Evolutionary conservation across 2,329 filamentous ascomycete species (phyloP).

Genomic region (Xenosphaeropsis pyriputrescens): DNA sequence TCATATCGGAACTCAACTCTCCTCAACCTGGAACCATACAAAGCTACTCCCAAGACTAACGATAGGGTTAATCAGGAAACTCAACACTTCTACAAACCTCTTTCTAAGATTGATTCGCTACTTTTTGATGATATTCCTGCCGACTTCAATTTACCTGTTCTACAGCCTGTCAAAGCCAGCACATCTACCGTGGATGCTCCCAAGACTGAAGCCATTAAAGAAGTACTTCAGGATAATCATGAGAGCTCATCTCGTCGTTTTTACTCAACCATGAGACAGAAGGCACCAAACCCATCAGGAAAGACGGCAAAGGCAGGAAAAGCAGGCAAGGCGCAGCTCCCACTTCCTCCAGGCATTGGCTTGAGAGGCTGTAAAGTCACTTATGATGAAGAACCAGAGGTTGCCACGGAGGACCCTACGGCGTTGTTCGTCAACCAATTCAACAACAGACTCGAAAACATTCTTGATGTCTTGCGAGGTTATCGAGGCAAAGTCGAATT

Average conservation of each 20-base stretch:
- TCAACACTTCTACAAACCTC: too few species aligned
- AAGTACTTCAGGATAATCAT: constrained; percentile 2
- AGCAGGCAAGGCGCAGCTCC: background rate
- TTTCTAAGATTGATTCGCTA: too few species aligned
- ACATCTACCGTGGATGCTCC: background rate
- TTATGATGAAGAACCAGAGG: background rate
- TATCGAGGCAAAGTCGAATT: constrained; percentile 12
- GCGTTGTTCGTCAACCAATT: constrained; percentile 6
- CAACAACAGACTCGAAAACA: constrained; percentile 4
- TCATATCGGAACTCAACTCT: too few species aligned
- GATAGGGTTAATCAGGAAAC: too few species aligned
- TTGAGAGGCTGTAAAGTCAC: background rate
- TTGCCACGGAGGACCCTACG: background rate
- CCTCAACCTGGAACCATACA: too few species aligned
- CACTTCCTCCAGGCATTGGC: background rate
- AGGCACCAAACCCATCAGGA: constrained; percentile 2
- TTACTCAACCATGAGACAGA: constrained; percentile 13
- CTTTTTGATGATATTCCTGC: too few species aligned
- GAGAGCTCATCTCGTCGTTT: constrained; percentile 8
- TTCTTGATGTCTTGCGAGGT: constrained; percentile 9
- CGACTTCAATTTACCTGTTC: background rate
- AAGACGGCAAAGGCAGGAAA: background rate
- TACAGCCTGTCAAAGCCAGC: background rate
- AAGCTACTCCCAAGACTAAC: too few species aligned
- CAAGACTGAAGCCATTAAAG: too few species aligned